Conservation (phyloP, 345 rosid species). For the Pugionium dolabratum region DNA sequence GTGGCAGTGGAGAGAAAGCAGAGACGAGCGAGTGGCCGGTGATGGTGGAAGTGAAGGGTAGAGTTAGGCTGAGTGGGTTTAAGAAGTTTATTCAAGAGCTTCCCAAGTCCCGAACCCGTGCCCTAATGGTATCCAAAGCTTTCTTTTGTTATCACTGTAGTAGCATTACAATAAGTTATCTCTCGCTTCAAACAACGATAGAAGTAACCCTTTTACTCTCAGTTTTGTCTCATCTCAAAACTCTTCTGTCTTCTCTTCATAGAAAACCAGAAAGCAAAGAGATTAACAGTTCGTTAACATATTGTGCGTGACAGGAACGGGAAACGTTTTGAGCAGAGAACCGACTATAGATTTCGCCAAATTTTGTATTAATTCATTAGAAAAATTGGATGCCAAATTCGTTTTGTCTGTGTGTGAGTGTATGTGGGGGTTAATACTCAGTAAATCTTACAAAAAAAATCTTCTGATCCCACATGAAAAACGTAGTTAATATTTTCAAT, state of each 20-base stretch:
- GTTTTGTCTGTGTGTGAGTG: slow-evolving; percentile 10
- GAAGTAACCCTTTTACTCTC: slow-evolving; percentile 17
- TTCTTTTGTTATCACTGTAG: slow-evolving; percentile 44
- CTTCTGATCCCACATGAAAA: slow-evolving; percentile 6
- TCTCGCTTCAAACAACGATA: slow-evolving; percentile 15
- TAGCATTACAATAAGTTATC: slow-evolving; percentile 27
- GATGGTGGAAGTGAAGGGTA: slow-evolving; percentile 78
- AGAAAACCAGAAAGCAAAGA: slow-evolving; percentile 36
- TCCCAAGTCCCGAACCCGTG: slow-evolving; percentile 86
- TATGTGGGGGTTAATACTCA: slow-evolving; percentile 11
- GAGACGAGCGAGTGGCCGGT: slow-evolving; percentile 63
- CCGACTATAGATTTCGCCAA: slow-evolving; percentile 20
- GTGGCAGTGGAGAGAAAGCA: slow-evolving; percentile 81
- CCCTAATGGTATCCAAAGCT: slow-evolving; percentile 81
- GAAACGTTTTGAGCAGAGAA: slow-evolving; percentile 23
- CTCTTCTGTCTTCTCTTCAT: slow-evolving; percentile 41
- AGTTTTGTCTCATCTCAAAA: slow-evolving; percentile 32
- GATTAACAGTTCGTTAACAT: slow-evolving; percentile 23
- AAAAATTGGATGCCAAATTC: slow-evolving; percentile 5
- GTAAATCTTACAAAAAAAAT: slow-evolving; percentile 19
- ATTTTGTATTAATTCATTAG: slow-evolving; percentile 26
- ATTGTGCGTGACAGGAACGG: slow-evolving; percentile 27
- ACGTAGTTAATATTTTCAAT: not conserved
- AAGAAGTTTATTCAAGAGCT: slow-evolving; percentile 93
- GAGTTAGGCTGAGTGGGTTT: slow-evolving; percentile 89